A percentile compares a stretch with the other conserved stretches of the same genome.
Evolutionary conservation across 257 asterid species (phyloP).

Genomic region (Osmanthus fragrans): DNA sequence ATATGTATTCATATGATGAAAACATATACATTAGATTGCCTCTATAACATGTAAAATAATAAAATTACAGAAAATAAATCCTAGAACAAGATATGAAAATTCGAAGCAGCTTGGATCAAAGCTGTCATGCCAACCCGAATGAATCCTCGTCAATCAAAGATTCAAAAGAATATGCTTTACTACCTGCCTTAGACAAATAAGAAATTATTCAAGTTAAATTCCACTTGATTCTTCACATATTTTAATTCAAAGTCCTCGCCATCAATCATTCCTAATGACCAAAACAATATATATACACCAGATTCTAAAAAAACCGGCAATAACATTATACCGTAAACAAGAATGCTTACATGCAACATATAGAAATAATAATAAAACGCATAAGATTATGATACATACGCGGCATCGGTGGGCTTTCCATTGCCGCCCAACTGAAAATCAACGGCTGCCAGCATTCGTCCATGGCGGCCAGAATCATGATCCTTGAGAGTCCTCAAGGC

Average conservation of each 20-base stretch:
- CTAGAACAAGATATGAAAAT: constrained; percentile 7
- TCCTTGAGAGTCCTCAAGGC: constrained; percentile 33
- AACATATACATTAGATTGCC: background rate
- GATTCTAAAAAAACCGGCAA: background rate
- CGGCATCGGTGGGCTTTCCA: constrained; percentile 47
- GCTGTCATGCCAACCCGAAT: constrained; percentile 13
- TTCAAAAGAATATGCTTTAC: background rate
- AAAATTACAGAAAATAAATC: background rate
- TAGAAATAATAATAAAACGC: background rate
- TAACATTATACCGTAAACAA: background rate
- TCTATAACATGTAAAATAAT: background rate
- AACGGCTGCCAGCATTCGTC: constrained; percentile 45
- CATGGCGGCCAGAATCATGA: constrained; percentile 58
- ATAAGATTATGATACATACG: constrained; percentile 36
- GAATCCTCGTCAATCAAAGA: constrained; percentile 8
- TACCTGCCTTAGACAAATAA: background rate
- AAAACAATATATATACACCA: background rate
- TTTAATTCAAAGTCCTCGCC: constrained; percentile 8
- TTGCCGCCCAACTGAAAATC: constrained; percentile 60
- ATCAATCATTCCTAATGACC: background rate
- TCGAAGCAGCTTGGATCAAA: background rate
- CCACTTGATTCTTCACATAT: background rate
- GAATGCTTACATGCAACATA: constrained; percentile 15
- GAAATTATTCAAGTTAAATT: background rate
- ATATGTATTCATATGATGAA: background rate